These are phyloP conservation scores for Parascedosporium putredinis DNA, from an alignment of 2,329 filamentous ascomycete genomes.

Conservation along the genomic window DNA sequence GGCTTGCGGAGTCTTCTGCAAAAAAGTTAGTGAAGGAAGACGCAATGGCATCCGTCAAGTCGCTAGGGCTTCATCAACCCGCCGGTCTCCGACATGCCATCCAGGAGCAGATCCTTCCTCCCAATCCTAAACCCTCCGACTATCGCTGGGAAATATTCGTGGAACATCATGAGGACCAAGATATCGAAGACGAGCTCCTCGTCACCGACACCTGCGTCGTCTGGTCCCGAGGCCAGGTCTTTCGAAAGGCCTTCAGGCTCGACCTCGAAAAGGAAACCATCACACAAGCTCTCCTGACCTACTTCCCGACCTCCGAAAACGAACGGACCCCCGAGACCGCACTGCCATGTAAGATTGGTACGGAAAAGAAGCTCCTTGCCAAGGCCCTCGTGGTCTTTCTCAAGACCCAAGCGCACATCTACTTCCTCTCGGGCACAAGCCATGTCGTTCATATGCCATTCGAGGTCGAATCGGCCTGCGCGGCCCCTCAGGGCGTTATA, in stretches of 20 bases:
- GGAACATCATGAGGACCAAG: conserved; percentile 26
- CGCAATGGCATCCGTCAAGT: conserved; percentile 89
- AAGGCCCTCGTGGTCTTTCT: conserved; percentile 82
- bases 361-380: conserved; percentile 26
- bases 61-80: conserved; percentile 83
- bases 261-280: conserved; percentile 78
- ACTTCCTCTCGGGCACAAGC: conserved; percentile 77
- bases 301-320: conserved; percentile 54
- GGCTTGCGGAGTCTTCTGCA: neutral
- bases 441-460: conserved; percentile 92
- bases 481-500: conserved; percentile 72
- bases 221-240: conserved; percentile 78
- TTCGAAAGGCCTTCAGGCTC: conserved; percentile 79
- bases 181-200: conserved; percentile 68
- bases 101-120: conserved; percentile 64
- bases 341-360: conserved; percentile 7
- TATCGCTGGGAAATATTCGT: conserved; percentile 66
- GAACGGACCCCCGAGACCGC: conserved; percentile 13
- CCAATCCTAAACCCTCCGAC: conserved; percentile 50
- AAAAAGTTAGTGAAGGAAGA: too few relatives aligned
- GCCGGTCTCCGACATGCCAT: conserved; percentile 75
- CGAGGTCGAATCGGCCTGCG: conserved; percentile 78
- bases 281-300: conserved; percentile 75
- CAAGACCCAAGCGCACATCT: conserved; percentile 85
- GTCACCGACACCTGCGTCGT: conserved; percentile 67